Evolutionary conservation across 768 basidiomycete genomes (phyloP).

Genomic region (Termitomyces sp.): DNA sequence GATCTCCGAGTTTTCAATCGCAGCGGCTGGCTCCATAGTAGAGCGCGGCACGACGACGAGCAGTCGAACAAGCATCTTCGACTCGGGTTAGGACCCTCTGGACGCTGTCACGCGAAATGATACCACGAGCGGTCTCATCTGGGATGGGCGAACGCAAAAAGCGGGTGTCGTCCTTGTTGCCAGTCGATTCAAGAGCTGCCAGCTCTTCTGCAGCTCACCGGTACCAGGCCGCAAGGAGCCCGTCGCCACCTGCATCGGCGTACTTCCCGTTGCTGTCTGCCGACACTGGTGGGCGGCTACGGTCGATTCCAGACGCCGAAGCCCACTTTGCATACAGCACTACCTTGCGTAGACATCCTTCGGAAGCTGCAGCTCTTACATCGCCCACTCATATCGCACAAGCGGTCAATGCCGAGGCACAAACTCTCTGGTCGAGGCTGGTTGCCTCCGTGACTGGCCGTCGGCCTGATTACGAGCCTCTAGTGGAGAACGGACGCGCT

Average conservation of each 20-base stretch:
- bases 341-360: conserved; percentile 63
- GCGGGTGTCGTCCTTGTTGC: conserved; percentile 27
- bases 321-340: conserved; percentile 83
- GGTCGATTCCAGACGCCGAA: conserved; percentile 58
- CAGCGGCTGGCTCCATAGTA: neutral
- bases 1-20: neutral
- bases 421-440: conserved; percentile 44
- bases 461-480: conserved; percentile 17
- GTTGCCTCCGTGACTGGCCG: conserved; percentile 35
- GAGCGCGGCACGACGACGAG: neutral
- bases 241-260: conserved; percentile 75
- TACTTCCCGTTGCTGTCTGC: conserved; percentile 63
- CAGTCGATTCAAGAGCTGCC: conserved; percentile 29
- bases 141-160: conserved; percentile 40
- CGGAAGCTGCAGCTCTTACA: conserved; percentile 36
- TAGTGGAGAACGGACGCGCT: conserved; percentile 34
- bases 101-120: conserved; percentile 3
- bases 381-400: conserved; percentile 45
- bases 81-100: neutral
- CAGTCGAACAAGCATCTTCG: neutral
- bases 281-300: conserved; percentile 41
- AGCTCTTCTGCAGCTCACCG: conserved; percentile 29
- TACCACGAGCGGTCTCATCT: conserved; percentile 24
- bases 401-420: conserved; percentile 41
- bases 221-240: conserved; percentile 22